These are phyloP conservation scores for Dryadomyces quercivorus DNA, from an alignment of 2,329 filamentous ascomycete genomes.

Conservation along the genomic window DNA sequence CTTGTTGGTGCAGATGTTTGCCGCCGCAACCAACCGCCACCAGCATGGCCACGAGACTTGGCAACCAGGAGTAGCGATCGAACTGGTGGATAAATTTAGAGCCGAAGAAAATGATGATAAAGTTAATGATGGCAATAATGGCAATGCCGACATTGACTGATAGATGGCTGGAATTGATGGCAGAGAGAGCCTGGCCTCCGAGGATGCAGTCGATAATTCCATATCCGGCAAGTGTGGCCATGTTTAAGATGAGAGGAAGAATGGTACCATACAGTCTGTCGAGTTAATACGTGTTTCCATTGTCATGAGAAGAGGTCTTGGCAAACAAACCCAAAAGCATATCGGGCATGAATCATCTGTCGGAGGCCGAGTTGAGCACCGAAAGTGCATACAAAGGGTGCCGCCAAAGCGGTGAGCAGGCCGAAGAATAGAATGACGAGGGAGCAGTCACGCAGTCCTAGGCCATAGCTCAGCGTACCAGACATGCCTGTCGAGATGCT, in stretches of 20 bases:
- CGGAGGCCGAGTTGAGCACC: constrained; percentile 52
- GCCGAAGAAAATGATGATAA: constrained; percentile 13
- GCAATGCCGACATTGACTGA: constrained; percentile 46
- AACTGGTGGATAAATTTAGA: constrained; percentile 12
- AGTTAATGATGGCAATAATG: constrained; percentile 25
- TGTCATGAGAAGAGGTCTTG: not conserved
- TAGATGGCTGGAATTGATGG: constrained; percentile 35
- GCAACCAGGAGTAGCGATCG: constrained; percentile 12
- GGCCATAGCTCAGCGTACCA: constrained; percentile 35
- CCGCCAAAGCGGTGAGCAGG: constrained; percentile 37
- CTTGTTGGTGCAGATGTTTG: constrained; percentile 6
- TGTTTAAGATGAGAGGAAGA: constrained; percentile 48
- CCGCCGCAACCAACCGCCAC: constrained; percentile 11
- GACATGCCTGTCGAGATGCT: constrained; percentile 51
- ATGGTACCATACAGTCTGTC: constrained; percentile 38
- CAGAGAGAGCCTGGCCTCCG: constrained; percentile 45
- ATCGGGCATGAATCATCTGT: constrained; percentile 54
- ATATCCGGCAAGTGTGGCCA: constrained; percentile 52
- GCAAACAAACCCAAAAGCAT: constrained; percentile 40
- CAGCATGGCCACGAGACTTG: constrained; percentile 11
- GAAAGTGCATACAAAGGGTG: constrained; percentile 44
- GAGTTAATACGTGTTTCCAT: not conserved
- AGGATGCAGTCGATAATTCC: constrained; percentile 49
- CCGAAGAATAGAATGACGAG: constrained; percentile 54
- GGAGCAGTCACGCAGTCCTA: constrained; percentile 42